Percentiles rank a stretch among this genome's conserved stretches.
Conservation (phyloP, 2,329 filamentous ascomycete genomes). For the Hawksworthiomyces lignivorus region DNA sequence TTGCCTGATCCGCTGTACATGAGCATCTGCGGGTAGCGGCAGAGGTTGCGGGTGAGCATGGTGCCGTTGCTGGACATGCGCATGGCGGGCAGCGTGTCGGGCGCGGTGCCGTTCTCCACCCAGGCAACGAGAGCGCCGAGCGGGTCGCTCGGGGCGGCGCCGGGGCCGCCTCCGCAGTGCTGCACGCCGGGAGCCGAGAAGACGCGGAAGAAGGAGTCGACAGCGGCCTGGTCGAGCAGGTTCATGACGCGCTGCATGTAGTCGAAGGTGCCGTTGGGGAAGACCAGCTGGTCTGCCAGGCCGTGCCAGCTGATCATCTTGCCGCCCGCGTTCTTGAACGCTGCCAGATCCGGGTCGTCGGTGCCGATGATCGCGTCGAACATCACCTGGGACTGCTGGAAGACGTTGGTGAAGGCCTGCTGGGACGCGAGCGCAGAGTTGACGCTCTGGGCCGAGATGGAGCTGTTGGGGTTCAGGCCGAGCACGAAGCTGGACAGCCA, state of each 20-base stretch:
- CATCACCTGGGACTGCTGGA: constrained; percentile 10
- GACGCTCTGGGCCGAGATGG: constrained; percentile 1
- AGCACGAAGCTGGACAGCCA: constrained; percentile 4
- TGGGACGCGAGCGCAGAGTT: background rate
- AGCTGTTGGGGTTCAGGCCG: background rate
- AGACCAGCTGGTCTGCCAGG: constrained; percentile 16
- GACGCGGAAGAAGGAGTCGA: constrained; percentile 23
- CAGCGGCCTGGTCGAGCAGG: constrained; percentile 9
- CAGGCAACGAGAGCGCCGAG: constrained; percentile 8
- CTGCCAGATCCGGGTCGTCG: constrained; percentile 33
- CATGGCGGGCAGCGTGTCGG: constrained; percentile 10
- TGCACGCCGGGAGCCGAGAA: constrained; percentile 23
- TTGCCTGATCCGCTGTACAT: constrained; percentile 8
- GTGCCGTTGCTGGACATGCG: background rate
- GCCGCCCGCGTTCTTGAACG: constrained; percentile 34
- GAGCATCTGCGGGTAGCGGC: constrained; percentile 12
- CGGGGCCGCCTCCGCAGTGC: constrained; percentile 23
- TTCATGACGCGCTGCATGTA: constrained; percentile 20
- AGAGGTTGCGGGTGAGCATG: constrained; percentile 8
- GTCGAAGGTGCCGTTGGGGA: constrained; percentile 17
- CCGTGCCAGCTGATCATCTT: constrained; percentile 47
- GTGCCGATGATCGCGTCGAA: constrained; percentile 14
- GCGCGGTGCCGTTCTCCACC: constrained; percentile 12
- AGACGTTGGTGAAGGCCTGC: background rate
- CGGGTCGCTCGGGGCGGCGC: constrained; percentile 17